These are phyloP conservation scores for Penicillium concentricum DNA, from an alignment of 2,329 filamentous ascomycete species.

Conservation along the genomic window DNA sequence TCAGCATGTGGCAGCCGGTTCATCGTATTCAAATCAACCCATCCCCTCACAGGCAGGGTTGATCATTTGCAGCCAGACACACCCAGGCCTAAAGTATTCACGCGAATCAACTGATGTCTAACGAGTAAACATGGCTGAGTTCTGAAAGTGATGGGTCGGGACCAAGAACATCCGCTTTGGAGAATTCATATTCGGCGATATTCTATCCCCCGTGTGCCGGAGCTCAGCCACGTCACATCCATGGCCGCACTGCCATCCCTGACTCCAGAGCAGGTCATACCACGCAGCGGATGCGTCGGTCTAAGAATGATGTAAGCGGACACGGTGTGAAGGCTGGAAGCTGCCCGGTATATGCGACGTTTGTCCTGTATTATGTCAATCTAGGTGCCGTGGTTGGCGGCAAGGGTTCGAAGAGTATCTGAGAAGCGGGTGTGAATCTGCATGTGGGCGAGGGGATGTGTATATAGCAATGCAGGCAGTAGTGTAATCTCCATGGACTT, in stretches of 20 bases:
- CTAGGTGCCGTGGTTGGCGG: no score
- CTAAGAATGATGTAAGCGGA: background rate
- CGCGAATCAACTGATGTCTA: background rate
- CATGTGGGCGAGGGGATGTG: background rate
- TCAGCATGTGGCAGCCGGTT: background rate
- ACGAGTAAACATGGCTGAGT: no score
- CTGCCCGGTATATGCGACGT: background rate
- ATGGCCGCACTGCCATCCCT: background rate
- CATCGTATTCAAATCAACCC: background rate
- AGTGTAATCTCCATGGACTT: background rate
- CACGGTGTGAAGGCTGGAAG: background rate
- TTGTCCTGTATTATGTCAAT: background rate
- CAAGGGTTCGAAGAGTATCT: background rate
- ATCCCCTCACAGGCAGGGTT: background rate
- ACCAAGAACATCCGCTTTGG: background rate
- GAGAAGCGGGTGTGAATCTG: background rate
- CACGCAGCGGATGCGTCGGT: no score
- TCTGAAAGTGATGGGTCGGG: background rate
- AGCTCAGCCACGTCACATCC: background rate
- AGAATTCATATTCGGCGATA: background rate
- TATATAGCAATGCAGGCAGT: background rate
- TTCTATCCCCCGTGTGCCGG: background rate
- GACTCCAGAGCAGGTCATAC: background rate
- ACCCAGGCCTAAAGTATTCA: background rate
- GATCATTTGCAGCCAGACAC: background rate